These are phyloP conservation scores for Blastobotrys americana DNA, from an alignment of 805 yeast species.

Conservation along the genomic window DNA sequence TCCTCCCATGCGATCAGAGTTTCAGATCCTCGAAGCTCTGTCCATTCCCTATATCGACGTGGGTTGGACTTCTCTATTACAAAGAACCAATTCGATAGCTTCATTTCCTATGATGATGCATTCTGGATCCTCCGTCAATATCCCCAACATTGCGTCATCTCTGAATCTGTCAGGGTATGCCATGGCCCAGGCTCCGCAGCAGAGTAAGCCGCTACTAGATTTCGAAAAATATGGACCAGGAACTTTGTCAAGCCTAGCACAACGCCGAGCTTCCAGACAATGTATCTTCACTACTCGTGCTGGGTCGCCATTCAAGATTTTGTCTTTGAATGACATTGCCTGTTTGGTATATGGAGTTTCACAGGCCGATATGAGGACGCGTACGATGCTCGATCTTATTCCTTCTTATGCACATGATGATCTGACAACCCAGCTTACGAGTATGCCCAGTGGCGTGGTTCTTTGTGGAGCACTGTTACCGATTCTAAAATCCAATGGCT, in stretches of 20 bases:
- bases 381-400: conserved; percentile 63
- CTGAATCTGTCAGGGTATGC: conserved; percentile 1
- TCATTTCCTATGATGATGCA: conserved; percentile 45
- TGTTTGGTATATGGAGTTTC: conserved; percentile 81
- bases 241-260: conserved; percentile 33
- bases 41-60: conserved; percentile 27
- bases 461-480: conserved; percentile 73
- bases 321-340: conserved; percentile 84
- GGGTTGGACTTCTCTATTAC: conserved; percentile 12
- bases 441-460: conserved; percentile 22
- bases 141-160: conserved; percentile 12
- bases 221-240: too few relatives aligned
- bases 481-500: conserved; percentile 57
- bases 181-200: conserved; percentile 6
- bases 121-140: conserved; percentile 12
- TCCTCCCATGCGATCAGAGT: conserved; percentile 5
- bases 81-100: conserved; percentile 5
- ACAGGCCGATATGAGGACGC: conserved; percentile 49
- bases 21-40: conserved; percentile 23
- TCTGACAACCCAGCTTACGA: not conserved
- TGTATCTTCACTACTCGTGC: conserved; percentile 77
- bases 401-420: conserved; percentile 7
- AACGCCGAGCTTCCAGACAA: conserved; percentile 33
- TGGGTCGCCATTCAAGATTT: conserved; percentile 69
- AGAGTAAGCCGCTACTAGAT: conserved; percentile 9